These are phyloP conservation scores for Eimeria zaria DNA, from an alignment of 169 alveolate species.

Conservation along the genomic window DNA sequence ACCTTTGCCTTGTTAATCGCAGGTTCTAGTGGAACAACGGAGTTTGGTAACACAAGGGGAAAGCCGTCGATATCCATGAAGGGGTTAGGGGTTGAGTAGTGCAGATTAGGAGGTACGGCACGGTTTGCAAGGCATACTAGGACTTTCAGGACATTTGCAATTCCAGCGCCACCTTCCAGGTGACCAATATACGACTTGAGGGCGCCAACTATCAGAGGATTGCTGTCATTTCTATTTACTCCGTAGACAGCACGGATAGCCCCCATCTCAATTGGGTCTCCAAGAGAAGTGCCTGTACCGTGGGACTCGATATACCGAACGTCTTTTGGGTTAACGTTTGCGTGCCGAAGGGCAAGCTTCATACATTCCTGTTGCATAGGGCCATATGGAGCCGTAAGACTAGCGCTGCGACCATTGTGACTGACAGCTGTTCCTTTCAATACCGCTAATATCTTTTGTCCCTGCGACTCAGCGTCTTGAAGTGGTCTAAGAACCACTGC, in stretches of 20 bases:
- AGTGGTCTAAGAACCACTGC: slow-evolving; percentile 81
- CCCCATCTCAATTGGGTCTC: slow-evolving; percentile 92
- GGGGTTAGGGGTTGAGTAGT: slow-evolving; percentile 84
- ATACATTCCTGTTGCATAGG: slow-evolving; percentile 89
- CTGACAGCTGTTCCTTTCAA: slow-evolving; percentile 88
- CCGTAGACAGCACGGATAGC: slow-evolving; percentile 87
- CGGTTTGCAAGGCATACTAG: slow-evolving; percentile 85
- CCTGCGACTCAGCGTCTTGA: slow-evolving; percentile 70
- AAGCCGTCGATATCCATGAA: slow-evolving; percentile 85
- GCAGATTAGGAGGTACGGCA: slow-evolving; percentile 87
- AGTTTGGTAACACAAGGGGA: neutral
- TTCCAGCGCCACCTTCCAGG: slow-evolving; percentile 89
- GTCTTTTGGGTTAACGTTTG: slow-evolving; percentile 80
- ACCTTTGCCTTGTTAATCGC: slow-evolving; percentile 26
- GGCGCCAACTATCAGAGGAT: slow-evolving; percentile 86
- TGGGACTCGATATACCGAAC: slow-evolving; percentile 86
- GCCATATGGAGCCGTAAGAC: slow-evolving; percentile 89
- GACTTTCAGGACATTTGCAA: slow-evolving; percentile 88
- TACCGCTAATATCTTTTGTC: slow-evolving; percentile 81
- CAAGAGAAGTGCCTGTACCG: slow-evolving; percentile 91
- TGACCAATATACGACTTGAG: slow-evolving; percentile 90
- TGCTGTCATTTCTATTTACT: slow-evolving; percentile 55
- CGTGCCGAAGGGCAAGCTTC: slow-evolving; percentile 82
- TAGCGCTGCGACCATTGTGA: slow-evolving; percentile 89
- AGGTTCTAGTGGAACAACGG: neutral